phyloP scores from a whole-genome alignment of 2,329 filamentous ascomycete species.

The Fusarium dlaminii region DNA sequence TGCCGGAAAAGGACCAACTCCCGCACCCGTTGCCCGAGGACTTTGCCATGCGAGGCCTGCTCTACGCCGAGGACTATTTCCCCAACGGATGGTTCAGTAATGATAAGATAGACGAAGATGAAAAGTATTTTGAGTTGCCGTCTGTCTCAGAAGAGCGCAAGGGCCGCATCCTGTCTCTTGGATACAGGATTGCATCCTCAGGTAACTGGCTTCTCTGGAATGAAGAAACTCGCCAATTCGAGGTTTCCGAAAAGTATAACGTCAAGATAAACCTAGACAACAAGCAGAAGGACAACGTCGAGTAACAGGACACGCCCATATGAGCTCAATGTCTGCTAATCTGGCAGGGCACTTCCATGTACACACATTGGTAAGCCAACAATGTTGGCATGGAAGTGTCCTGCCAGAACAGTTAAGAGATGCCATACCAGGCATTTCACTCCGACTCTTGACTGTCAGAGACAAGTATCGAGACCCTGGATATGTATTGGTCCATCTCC shows the following conservation, averaged over 20 bases:
- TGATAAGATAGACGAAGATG: constrained; percentile 71
- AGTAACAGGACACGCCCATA: background rate
- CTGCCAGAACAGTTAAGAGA: background rate
- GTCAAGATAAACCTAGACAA: background rate
- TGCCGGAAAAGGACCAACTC: constrained; percentile 52
- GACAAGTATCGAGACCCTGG: background rate
- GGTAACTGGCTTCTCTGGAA: constrained; percentile 60
- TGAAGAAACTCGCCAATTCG: constrained; percentile 49
- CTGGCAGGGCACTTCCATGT: background rate
- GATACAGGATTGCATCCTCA: constrained; percentile 55
- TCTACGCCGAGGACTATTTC: constrained; percentile 68
- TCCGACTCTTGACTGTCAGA: background rate
- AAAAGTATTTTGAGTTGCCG: constrained; percentile 69
- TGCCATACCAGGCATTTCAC: background rate
- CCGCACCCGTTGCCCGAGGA: constrained; percentile 74
- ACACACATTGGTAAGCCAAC: background rate
- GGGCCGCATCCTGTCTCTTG: constrained; percentile 69
- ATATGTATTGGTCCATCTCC: background rate
- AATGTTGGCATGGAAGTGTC: background rate
- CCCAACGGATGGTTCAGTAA: constrained; percentile 67
- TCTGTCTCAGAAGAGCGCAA: constrained; percentile 67
- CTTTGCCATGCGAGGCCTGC: constrained; percentile 70
- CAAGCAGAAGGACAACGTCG: constrained; percentile 21
- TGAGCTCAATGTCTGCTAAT: background rate
- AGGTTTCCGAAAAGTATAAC: constrained; percentile 50